These are phyloP conservation scores for Barnettozyma wickerhamii DNA, from an alignment of 805 yeast species.

Conservation along the genomic window DNA sequence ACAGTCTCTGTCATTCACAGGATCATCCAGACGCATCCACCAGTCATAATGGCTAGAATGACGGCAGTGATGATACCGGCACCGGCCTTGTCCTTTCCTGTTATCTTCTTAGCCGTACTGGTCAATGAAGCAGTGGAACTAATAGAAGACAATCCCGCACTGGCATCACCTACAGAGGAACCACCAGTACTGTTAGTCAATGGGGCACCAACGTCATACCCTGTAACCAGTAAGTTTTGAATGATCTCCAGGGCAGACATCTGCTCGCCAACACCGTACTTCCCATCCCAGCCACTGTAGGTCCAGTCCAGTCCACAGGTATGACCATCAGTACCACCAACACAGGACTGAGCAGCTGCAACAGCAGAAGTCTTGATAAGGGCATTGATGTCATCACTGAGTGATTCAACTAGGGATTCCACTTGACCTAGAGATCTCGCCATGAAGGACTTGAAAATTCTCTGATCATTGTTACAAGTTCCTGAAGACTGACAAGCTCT, in stretches of 20 bases:
- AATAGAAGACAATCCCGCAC: slow-evolving; percentile 43
- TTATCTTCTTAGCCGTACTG: slow-evolving; percentile 41
- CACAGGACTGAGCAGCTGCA: slow-evolving; percentile 68
- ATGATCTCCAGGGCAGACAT: slow-evolving; percentile 68
- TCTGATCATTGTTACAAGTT: slow-evolving; percentile 67
- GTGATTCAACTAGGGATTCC: slow-evolving; percentile 45
- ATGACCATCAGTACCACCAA: slow-evolving; percentile 70
- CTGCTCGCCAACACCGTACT: slow-evolving; percentile 76
- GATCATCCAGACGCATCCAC: slow-evolving; percentile 79
- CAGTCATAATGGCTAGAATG: slow-evolving; percentile 54
- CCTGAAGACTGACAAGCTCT: slow-evolving; percentile 49
- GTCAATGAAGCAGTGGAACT: slow-evolving; percentile 30
- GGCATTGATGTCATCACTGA: slow-evolving; percentile 38
- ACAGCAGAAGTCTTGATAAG: slow-evolving; percentile 47
- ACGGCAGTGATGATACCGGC: slow-evolving; percentile 86
- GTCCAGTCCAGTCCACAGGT: slow-evolving; percentile 77
- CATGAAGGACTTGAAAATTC: slow-evolving; percentile 69
- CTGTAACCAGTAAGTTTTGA: slow-evolving; percentile 44
- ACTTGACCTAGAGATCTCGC: slow-evolving; percentile 61
- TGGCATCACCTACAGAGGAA: slow-evolving; percentile 48
- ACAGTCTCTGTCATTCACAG: slow-evolving; percentile 25
- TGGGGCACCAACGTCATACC: slow-evolving; percentile 32
- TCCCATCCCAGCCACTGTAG: slow-evolving; percentile 52
- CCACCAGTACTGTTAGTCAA: slow-evolving; percentile 51
- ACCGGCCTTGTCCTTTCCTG: slow-evolving; percentile 73